Base-by-base conservation (phyloP, 805 yeast genomes). In the Kodamaea jinghongensis region DNA sequence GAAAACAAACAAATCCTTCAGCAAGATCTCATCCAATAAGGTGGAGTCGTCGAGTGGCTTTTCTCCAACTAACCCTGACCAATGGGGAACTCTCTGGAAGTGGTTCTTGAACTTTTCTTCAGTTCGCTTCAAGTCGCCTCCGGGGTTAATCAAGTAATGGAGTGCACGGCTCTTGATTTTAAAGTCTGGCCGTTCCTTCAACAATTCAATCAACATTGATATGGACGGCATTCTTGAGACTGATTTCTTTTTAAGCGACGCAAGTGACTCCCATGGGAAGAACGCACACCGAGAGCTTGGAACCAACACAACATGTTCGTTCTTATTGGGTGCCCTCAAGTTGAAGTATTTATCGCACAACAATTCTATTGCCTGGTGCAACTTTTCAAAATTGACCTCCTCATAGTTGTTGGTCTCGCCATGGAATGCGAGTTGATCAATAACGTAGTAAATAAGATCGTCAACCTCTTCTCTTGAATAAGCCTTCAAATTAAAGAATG, bases 261-360 rank as follows among this genome's bases (percentile, higher is more conserved):
- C 73, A 23, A 90, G 54, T 1, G 88, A 81, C 53, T 93, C 99
- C 98, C 98, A 93, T 0, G 99, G 99, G 23, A 93, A 67, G 13
- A 59, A 55, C n/a, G 76, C 75, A 47, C 95, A 81, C 6, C 65
- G 61, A 36, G 80, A 72, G 17, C 90, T 82, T 3, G 87, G 76
- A 3, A 93, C 65, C 34, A 93, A 62, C 2, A 91, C 79, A 0
- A 83, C 64, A 56, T 90, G 96, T 5, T 68, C 61, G 8, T 37
- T 38, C 37, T 15, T 27, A 10, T 22, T 17, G 9, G 31, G 29
- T 9, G 34, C 31, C 20, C 46, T 41, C 25, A 49, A 42, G 11
- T 33, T 34, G 16, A 34, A 43, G 40, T 52, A 55, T 30, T 51
- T 52, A 10, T 48, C 67, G 23, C 80, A 56, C n/a, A 71, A 54